Percentiles rank a stretch among this genome's conserved stretches.
phyloP scores from a whole-genome alignment of 2,329 filamentous ascomycete genomes.

The Lachnellula cervina region DNA sequence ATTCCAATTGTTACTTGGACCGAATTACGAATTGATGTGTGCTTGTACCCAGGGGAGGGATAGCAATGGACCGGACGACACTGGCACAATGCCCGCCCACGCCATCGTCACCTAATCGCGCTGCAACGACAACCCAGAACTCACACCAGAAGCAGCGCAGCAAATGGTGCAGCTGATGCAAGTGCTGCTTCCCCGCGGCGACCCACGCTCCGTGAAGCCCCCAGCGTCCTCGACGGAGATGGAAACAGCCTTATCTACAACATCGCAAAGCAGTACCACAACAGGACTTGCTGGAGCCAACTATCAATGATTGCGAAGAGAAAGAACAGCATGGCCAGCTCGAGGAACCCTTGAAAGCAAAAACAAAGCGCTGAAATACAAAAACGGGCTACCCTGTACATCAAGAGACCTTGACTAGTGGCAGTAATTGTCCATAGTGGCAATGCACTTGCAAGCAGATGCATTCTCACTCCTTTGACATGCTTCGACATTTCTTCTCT shows the following conservation, averaged over 20 bases:
- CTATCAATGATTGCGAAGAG: no score
- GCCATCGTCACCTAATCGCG: slow-evolving; percentile 16
- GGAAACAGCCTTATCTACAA: slow-evolving; percentile 21
- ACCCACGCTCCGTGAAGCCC: slow-evolving; percentile 16
- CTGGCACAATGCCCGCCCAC: slow-evolving; percentile 21
- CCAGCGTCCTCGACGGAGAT: slow-evolving; percentile 20
- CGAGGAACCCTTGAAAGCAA: no score
- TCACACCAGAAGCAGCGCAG: slow-evolving; percentile 10
- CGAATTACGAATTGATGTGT: slow-evolving; percentile 19
- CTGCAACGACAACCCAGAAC: slow-evolving; percentile 8
- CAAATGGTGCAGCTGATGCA: slow-evolving; percentile 18
- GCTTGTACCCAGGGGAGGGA: slow-evolving; percentile 18
- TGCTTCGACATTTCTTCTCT: no score
- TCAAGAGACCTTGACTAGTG: no score
- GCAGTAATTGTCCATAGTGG: no score
- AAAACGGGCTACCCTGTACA: no score
- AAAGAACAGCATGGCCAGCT: no score
- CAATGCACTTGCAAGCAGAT: no score
- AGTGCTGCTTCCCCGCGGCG: slow-evolving; percentile 11
- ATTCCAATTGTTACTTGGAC: slow-evolving; percentile 19
- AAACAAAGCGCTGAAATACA: no score
- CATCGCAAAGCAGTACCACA: slow-evolving; percentile 5
- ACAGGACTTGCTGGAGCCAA: no score
- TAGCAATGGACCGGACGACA: slow-evolving; percentile 19
- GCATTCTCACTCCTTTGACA: no score